Conservation (phyloP, 179 eudicot genomes). For the Pouteria campechiana region DNA sequence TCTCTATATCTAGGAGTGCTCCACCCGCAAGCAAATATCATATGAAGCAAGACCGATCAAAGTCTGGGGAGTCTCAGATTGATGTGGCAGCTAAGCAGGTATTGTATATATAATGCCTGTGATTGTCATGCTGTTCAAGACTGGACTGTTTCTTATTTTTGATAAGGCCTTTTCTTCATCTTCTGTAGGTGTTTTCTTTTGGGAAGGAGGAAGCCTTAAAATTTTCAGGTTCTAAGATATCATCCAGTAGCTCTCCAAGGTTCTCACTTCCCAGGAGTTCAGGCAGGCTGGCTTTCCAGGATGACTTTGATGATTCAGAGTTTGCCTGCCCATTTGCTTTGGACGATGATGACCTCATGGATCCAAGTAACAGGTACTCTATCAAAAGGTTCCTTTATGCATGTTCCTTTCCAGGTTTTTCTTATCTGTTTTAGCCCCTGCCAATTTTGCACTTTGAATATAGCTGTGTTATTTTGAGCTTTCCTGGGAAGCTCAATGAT, state of each 20-base stretch:
- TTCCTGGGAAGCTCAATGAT: no score
- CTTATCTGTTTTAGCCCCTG: no score
- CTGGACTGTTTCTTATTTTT: no score
- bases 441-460: no score
- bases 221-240: constrained; percentile 28
- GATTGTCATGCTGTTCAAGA: no score
- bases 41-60: constrained; percentile 37
- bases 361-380: constrained; percentile 63
- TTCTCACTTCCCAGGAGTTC: constrained; percentile 72
- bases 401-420: no score
- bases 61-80: constrained; percentile 25
- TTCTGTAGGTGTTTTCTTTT: constrained; percentile 34
- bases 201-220: constrained; percentile 58
- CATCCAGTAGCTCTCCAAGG: constrained; percentile 48
- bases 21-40: no score
- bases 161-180: constrained; percentile 2
- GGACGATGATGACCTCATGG: constrained; percentile 52
- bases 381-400: no score
- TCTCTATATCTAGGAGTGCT: no score
- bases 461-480: no score
- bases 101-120: background rate
- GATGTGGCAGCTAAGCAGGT: constrained; percentile 58
- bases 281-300: constrained; percentile 55
- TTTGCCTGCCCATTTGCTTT: constrained; percentile 78
- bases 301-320: constrained; percentile 72